Evolutionary conservation across 352 stramenopile species (phyloP).

Genomic region (Pseudoperonospora humuli): DNA sequence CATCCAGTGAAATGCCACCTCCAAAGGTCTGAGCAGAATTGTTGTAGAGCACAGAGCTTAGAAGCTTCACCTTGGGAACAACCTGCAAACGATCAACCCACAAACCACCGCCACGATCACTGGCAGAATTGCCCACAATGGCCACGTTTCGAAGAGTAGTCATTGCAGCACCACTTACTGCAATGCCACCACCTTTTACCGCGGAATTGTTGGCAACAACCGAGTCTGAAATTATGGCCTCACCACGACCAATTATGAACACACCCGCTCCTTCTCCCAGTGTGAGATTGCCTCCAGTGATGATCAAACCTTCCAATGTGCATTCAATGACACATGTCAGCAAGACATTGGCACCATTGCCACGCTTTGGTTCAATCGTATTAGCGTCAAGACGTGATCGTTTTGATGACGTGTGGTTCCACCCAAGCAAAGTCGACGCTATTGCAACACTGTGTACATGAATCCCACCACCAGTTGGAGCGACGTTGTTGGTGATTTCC

Average conservation of each 20-base stretch:
- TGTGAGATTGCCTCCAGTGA: slow-evolving; percentile 14
- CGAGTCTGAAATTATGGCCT: slow-evolving; percentile 10
- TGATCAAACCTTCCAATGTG: slow-evolving; percentile 14
- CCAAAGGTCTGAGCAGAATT: slow-evolving; percentile 24
- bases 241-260: slow-evolving; percentile 24
- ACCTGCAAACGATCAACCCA: slow-evolving; percentile 5
- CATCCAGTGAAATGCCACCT: slow-evolving; percentile 21
- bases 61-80: not conserved
- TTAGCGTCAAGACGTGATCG: slow-evolving; percentile 25
- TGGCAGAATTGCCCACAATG: slow-evolving; percentile 22
- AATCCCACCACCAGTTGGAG: slow-evolving; percentile 22
- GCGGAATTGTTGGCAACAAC: slow-evolving; percentile 24
- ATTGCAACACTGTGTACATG: slow-evolving; percentile 7
- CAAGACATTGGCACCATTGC: no score
- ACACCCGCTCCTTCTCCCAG: slow-evolving; percentile 24
- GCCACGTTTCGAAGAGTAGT: slow-evolving; percentile 14
- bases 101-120: slow-evolving; percentile 20
- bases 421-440: not conserved
- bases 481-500: slow-evolving; percentile 19
- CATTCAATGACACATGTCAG: slow-evolving; percentile 19
- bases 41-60: slow-evolving; percentile 36
- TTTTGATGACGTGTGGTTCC: not conserved
- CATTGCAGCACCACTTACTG: slow-evolving; percentile 7
- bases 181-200: slow-evolving; percentile 26
- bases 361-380: slow-evolving; percentile 2